Conservation (phyloP, 192 early-diverging fungal species). For the Spizellomyces punctatus region DNA sequence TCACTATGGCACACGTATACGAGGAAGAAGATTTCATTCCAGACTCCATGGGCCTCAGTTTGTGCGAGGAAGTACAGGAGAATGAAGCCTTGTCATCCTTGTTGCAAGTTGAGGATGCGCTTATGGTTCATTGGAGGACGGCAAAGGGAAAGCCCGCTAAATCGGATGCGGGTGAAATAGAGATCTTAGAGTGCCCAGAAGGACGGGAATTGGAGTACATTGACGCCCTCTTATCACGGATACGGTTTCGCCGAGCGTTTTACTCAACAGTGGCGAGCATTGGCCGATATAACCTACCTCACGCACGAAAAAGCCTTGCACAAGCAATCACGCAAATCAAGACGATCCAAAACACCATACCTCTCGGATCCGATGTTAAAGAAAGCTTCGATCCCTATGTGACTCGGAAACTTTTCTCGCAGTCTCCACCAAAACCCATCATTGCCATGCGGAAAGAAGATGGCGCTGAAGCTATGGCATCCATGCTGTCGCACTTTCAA, state of each 20-base stretch:
- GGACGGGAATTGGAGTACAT: conserved; percentile 11
- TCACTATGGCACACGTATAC: conserved; percentile 16
- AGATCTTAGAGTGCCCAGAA: neutral
- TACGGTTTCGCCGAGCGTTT: conserved; percentile 12
- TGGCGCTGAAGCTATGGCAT: conserved; percentile 24
- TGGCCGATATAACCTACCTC: neutral
- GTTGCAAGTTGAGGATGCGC: conserved; percentile 12
- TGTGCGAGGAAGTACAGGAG: conserved; percentile 23
- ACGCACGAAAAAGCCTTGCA: conserved; percentile 2
- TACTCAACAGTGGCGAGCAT: neutral
- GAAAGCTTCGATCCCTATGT: conserved; percentile 61
- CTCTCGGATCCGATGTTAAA: neutral
- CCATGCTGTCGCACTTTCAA: conserved; percentile 12
- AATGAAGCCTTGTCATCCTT: conserved; percentile 4
- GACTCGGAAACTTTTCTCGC: conserved; percentile 63
- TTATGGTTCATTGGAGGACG: neutral
- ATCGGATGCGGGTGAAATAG: neutral
- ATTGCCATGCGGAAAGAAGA: conserved; percentile 47
- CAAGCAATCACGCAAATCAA: conserved; percentile 1
- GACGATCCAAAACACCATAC: neutral
- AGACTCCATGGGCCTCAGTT: conserved; percentile 21
- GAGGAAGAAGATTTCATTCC: conserved; percentile 30
- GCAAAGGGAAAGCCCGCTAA: conserved; percentile 1
- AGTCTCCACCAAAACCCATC: conserved; percentile 66
- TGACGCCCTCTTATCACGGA: conserved; percentile 12